Base-by-base conservation (phyloP, 345 rosid species). In the Lumnitzera littorea region DNA sequence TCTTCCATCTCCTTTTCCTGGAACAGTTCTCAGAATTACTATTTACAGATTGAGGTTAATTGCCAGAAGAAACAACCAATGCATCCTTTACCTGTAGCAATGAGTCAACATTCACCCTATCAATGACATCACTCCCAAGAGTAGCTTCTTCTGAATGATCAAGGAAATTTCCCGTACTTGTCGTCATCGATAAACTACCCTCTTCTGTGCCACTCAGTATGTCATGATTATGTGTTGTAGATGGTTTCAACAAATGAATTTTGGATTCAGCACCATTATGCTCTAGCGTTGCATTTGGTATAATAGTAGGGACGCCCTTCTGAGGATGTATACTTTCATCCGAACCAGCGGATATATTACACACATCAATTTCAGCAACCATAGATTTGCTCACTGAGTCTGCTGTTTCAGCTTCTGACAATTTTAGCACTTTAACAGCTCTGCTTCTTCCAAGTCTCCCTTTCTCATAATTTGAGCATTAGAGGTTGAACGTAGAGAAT, bases 401-500 rank as follows among this genome's bases (percentile, higher is more conserved):
- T 14, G 56, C 62, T 13, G 77, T 62, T 57, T 70, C 86, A 61
- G 62, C 71, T 73, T 84, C 81, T 4, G 98, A 91, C 75, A 87
- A 74, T 70, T 82, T 71, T 80, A 95, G 68, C 62, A 66, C 89
- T 82, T 84, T 73, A 76, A 64, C 62, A 95, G 69, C 70, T 85
- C 96, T 57, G 74, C 81, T 83, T 91, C 96, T 82, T 88, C 91
- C 57, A 77, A 63, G 64, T 95, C 98, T 56, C 97, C 97, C 67
- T 84, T 90, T 74, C 82, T 80, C 57, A 15, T 15, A 29, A 7
- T 70, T 25, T 63, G 73, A 36, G 62, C 61, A 66, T 77, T 89
- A 60, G 80, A 62, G 55, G 67, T 72, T 29, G 91, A 75, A 72
- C 55, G 75, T 43, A 91, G 89, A 74, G 95, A 53, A 57, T 58